Base-by-base conservation (phyloP, 208 protist species). In the Zelonia costaricensis region DNA sequence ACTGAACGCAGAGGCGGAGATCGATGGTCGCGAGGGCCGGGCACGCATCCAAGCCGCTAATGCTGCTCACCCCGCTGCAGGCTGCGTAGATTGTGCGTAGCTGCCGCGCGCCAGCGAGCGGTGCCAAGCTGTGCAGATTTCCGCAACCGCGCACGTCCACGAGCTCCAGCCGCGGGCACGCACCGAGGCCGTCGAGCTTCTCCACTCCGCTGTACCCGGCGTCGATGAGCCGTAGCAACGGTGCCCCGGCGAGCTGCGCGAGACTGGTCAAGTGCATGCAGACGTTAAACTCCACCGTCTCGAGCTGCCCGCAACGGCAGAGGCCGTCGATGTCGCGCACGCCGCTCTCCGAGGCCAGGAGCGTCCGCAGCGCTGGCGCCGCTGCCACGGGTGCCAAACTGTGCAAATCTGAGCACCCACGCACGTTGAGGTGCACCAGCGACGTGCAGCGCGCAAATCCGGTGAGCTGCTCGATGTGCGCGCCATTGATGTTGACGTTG, bases 91-190 rank as follows among this genome's bases (percentile, higher is more conserved):
- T 54, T 1, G 18, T 10, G 8, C 20, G 20, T 12, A 62, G 20
- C 12, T 30, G 44, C 10, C 45, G 57, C 4, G 57, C 57, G n/a
- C 45, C 57, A 3, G 57, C 57, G 20, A 54, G 57, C 45, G 36
- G 45, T 18, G 45, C 28, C 4, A 54, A 13, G 16, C 57, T 62
- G 8, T 3, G 5, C 3, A 62, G 35, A 20, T 36, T n/a, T 25
- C 33, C 7, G 33, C 33, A 38, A 10, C 10, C 33, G 10, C 33
- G 4, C 7, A 38, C 4, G 33, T 38, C 33, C 4, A 38, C 33
- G 7, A 13, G 4, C 33, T 10, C 7, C 33, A 38, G 33, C 33
- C 10, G 33, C 7, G 33, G 33, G 10, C 33, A 38, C 33, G 10
- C 4, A 10, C 33, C 10, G 7, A 38, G 33, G 33, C 33, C 33